These are phyloP conservation scores for Paratinospora sagittata DNA, from an alignment of 164 flowering plant species.

Conservation along the genomic window DNA sequence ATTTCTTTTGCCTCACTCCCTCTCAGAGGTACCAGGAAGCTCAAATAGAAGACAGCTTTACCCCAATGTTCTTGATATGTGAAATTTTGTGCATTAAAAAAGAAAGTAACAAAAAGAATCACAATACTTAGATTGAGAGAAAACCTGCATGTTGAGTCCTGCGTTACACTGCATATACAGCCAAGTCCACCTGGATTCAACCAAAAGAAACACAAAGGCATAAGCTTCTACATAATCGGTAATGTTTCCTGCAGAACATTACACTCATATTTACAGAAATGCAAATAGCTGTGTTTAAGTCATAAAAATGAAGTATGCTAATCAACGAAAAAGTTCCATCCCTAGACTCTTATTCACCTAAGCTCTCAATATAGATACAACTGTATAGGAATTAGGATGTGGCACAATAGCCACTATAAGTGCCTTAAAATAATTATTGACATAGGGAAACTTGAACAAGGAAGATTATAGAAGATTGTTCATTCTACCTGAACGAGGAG, in stretches of 20 bases:
- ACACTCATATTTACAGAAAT: not conserved
- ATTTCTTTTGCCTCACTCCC: not conserved
- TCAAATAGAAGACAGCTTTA: not conserved
- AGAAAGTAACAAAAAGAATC: not conserved
- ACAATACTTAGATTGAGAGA: slow-evolving; percentile 10
- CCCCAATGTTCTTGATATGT: not conserved
- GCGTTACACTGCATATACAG: slow-evolving; percentile 77
- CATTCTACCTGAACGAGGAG: too few relatives aligned
- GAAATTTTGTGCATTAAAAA: not conserved
- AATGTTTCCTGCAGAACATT: not conserved
- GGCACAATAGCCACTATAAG: not conserved
- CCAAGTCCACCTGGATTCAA: slow-evolving; percentile 54
- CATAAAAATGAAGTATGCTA: too few relatives aligned
- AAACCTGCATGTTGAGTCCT: slow-evolving; percentile 82
- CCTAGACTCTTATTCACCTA: not conserved
- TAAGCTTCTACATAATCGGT: not conserved
- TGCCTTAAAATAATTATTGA: too few relatives aligned
- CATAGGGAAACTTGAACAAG: too few relatives aligned
- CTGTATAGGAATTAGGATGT: not conserved
- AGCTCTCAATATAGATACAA: not conserved
- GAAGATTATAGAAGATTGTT: too few relatives aligned
- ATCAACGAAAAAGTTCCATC: not conserved
- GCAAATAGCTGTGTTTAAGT: not conserved
- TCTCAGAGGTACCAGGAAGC: not conserved
- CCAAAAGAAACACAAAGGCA: not conserved